Evolutionary conservation across 2,329 filamentous ascomycete genomes (phyloP).

Genomic region (Teratosphaeria destructans): DNA sequence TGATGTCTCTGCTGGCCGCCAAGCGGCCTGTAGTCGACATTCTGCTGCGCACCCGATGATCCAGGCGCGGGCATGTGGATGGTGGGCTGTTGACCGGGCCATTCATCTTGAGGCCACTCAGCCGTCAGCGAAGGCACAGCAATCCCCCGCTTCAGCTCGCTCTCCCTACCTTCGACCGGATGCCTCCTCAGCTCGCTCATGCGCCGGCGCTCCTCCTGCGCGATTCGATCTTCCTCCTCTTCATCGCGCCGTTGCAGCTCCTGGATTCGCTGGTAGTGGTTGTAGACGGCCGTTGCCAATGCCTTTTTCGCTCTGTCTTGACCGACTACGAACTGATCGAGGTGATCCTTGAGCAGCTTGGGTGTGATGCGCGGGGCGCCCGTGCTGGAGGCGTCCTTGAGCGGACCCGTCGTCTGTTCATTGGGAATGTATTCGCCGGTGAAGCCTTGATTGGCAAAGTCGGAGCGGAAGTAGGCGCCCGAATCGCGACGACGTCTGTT

Average conservation of each 20-base stretch:
- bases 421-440: constrained; percentile 54
- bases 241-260: constrained; percentile 64
- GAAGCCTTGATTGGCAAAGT: constrained; percentile 54
- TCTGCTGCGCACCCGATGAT: neutral
- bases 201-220: constrained; percentile 62
- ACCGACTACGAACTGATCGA: constrained; percentile 93
- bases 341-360: constrained; percentile 67
- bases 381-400: constrained; percentile 48
- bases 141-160: constrained; percentile 22
- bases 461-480: constrained; percentile 48
- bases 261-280: constrained; percentile 85
- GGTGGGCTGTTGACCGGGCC: constrained; percentile 49
- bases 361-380: constrained; percentile 51
- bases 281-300: constrained; percentile 85
- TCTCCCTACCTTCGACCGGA: constrained; percentile 60
- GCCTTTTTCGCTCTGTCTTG: constrained; percentile 93
- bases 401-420: constrained; percentile 51
- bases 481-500: constrained; percentile 24
- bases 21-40: neutral
- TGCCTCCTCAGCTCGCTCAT: constrained; percentile 50
- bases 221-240: constrained; percentile 63
- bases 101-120: constrained; percentile 38
- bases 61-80: constrained; percentile 24
- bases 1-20: constrained; percentile 5
- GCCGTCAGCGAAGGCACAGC: constrained; percentile 24